These are phyloP conservation scores for Lagenidium giganteum DNA, from an alignment of 352 stramenopile genomes.

Conservation along the genomic window DNA sequence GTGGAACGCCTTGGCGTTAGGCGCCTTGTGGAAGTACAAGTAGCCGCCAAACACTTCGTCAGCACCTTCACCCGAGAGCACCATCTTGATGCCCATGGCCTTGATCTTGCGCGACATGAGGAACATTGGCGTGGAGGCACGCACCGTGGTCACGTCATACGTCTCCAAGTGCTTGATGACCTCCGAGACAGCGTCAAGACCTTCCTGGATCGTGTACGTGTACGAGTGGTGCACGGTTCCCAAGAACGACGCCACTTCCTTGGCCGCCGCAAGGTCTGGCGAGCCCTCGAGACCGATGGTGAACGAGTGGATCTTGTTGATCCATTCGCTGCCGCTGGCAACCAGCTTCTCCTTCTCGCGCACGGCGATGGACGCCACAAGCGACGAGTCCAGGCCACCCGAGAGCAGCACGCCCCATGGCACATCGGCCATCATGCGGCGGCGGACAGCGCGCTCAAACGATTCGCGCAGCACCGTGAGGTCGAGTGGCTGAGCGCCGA, in stretches of 20 bases:
- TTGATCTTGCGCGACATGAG: slow-evolving; percentile 99
- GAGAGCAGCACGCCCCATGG: slow-evolving; percentile 98
- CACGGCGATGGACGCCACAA: slow-evolving; percentile 96
- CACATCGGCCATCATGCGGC: slow-evolving; percentile 99
- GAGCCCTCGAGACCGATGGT: slow-evolving; percentile 96
- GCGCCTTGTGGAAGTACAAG: slow-evolving; percentile 99
- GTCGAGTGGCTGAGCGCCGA: slow-evolving; percentile 62
- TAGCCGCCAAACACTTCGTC: slow-evolving; percentile 99
- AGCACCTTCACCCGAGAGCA: slow-evolving; percentile 96
- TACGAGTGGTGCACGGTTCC: slow-evolving; percentile 98
- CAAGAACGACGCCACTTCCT: slow-evolving; percentile 96
- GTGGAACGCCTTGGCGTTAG: slow-evolving; percentile 91
- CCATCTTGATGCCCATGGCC: slow-evolving; percentile 99
- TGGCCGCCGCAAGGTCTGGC: slow-evolving; percentile 94
- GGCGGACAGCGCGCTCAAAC: slow-evolving; percentile 94
- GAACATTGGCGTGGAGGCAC: slow-evolving; percentile 99
- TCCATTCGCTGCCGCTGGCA: slow-evolving; percentile 72
- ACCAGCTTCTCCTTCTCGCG: slow-evolving; percentile 89
- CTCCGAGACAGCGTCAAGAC: slow-evolving; percentile 95
- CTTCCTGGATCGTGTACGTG: slow-evolving; percentile 99
- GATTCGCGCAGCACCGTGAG: slow-evolving; percentile 74
- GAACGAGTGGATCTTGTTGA: slow-evolving; percentile 97
- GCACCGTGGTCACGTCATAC: slow-evolving; percentile 98
- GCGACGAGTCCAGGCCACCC: slow-evolving; percentile 96
- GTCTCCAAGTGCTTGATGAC: slow-evolving; percentile 98